Percentiles rank a stretch among this genome's conserved stretches.
These are phyloP conservation scores for Xylaria flabelliformis DNA, from an alignment of 495 filamentous ascomycete species.

Conservation along the genomic window DNA sequence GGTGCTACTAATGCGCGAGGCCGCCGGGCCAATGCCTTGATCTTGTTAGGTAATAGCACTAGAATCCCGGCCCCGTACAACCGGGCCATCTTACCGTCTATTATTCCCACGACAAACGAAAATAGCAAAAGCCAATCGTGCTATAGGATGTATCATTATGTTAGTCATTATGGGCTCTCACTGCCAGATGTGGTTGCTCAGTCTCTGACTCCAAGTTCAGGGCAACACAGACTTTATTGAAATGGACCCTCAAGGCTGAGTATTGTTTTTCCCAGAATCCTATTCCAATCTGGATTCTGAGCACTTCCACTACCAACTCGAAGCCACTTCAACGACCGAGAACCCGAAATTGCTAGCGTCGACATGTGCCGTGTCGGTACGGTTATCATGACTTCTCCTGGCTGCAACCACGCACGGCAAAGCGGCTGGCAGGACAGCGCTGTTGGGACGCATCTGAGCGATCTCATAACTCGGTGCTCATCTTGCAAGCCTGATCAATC, in stretches of 20 bases:
- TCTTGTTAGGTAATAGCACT: constrained; percentile 33
- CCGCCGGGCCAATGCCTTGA: constrained; percentile 30
- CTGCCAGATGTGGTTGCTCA: constrained; percentile 23
- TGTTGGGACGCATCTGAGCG: constrained; percentile 23
- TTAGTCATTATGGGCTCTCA: constrained; percentile 27
- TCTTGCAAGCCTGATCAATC: constrained; percentile 25
- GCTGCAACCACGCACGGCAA: constrained; percentile 30
- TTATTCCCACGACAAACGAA: constrained; percentile 25
- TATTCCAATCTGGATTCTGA: constrained; percentile 15
- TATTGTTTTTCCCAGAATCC: constrained; percentile 13
- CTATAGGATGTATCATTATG: constrained; percentile 18
- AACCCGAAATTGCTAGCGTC: constrained; percentile 1
- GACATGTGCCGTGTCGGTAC: constrained; percentile 30
- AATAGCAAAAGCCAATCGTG: constrained; percentile 25
- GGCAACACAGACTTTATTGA: constrained; percentile 25
- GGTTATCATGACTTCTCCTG: constrained; percentile 26
- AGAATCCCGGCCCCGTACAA: constrained; percentile 22
- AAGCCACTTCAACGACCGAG: background rate
- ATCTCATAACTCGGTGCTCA: constrained; percentile 23
- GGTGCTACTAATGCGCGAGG: constrained; percentile 32
- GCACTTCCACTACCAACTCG: background rate
- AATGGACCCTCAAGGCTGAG: constrained; percentile 17
- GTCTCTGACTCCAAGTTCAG: constrained; percentile 20
- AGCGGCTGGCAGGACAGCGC: constrained; percentile 26
- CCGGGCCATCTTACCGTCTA: constrained; percentile 17